Conservation (phyloP, 2,329 filamentous ascomycete genomes). For the Phialophora expanda region DNA sequence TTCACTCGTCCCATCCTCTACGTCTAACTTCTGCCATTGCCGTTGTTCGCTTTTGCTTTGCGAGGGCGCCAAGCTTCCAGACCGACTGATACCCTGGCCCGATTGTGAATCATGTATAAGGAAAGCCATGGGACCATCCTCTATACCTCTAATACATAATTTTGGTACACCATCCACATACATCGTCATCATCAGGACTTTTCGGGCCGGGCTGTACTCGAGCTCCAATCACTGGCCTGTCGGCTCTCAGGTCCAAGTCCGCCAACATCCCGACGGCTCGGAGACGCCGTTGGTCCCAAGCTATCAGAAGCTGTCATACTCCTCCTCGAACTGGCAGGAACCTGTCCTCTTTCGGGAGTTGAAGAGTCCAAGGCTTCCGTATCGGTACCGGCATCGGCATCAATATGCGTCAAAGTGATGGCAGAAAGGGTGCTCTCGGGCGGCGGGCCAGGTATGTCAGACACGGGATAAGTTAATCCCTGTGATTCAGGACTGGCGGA, state of each 20-base stretch:
- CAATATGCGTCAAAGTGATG: conserved; percentile 11
- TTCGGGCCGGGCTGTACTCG: conserved; percentile 29
- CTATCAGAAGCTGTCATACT: background rate
- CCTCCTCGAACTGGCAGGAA: background rate
- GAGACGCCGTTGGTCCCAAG: background rate
- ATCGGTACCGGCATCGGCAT: conserved; percentile 11
- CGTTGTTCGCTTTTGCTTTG: background rate
- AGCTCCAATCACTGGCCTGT: conserved; percentile 32
- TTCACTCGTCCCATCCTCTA: background rate
- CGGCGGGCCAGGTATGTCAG: conserved; percentile 33
- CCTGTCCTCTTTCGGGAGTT: conserved; percentile 6
- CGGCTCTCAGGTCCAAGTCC: conserved; percentile 19
- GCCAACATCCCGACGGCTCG: conserved; percentile 22
- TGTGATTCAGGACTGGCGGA: conserved; percentile 15
- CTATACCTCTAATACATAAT: background rate
- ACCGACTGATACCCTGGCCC: background rate
- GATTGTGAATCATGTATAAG: background rate
- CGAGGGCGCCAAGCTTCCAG: background rate
- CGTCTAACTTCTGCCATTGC: background rate
- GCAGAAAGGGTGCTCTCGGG: conserved; percentile 22
- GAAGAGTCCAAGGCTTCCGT: conserved; percentile 18
- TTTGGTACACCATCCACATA: background rate
- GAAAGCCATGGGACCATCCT: background rate
- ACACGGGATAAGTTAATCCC: conserved; percentile 7
- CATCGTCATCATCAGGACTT: background rate